Percentiles rank a stretch among this genome's conserved stretches.
These are phyloP conservation scores for Lentinula sp. DNA, from an alignment of 768 basidiomycete genomes.

Conservation along the genomic window DNA sequence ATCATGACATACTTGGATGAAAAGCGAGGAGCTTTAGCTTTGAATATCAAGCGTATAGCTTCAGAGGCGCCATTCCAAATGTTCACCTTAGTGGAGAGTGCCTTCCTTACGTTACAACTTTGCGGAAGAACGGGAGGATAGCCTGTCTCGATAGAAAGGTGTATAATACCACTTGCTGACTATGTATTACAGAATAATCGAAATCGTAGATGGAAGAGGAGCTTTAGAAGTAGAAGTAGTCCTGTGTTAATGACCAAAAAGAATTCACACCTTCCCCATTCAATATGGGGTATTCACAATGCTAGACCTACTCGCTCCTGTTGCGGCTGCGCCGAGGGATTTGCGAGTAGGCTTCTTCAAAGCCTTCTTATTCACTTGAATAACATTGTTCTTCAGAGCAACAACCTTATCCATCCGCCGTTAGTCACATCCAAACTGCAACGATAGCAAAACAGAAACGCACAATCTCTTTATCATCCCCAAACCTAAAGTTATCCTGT, in stretches of 20 bases:
- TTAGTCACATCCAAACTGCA: constrained; percentile 1
- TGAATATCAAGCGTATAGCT: no score
- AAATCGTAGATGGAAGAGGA: not conserved
- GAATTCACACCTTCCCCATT: not conserved
- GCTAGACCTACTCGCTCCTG: constrained; percentile 43
- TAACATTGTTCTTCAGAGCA: constrained; percentile 88
- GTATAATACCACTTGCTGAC: not conserved
- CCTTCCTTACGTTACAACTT: no score
- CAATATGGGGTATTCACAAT: constrained; percentile 69
- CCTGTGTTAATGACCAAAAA: not conserved
- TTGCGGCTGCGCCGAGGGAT: constrained; percentile 47
- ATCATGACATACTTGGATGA: no score
- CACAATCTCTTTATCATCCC: constrained; percentile 94
- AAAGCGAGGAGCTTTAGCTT: no score
- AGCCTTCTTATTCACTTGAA: constrained; percentile 91
- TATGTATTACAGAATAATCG: not conserved
- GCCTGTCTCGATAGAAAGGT: not conserved
- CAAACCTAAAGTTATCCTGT: constrained; percentile 97
- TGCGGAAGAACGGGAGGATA: no score
- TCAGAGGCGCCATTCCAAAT: no score
- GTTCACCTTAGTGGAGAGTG: no score
- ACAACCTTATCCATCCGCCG: constrained; percentile 60
- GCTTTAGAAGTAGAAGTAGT: no score
- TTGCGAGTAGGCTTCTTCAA: constrained; percentile 77
- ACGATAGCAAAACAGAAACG: constrained; percentile 20